phyloP scores from a whole-genome alignment of 2,329 filamentous ascomycete species.

The Xylariaceae sp. region DNA sequence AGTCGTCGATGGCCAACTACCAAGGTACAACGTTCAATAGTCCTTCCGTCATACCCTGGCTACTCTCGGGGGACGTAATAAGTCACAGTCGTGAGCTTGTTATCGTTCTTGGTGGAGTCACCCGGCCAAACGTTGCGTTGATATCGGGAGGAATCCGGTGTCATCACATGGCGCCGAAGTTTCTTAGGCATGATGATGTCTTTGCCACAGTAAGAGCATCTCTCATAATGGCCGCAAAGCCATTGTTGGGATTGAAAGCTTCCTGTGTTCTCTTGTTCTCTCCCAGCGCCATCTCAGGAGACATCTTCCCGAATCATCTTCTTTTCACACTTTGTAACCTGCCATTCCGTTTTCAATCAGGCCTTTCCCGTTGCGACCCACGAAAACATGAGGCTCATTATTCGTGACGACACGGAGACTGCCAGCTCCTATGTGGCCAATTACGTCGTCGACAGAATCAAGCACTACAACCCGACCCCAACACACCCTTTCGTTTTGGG shows the following conservation, averaged over 20 bases:
- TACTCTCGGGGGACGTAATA: slow-evolving; percentile 4
- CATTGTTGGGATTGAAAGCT: slow-evolving; percentile 11
- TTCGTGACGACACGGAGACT: slow-evolving; percentile 64
- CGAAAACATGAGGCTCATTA: slow-evolving; percentile 80
- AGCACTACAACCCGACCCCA: slow-evolving; percentile 67
- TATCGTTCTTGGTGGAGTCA: slow-evolving; percentile 9
- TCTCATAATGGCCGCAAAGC: slow-evolving; percentile 23
- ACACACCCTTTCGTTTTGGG: slow-evolving; percentile 76
- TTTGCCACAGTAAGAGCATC: slow-evolving; percentile 12
- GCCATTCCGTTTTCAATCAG: slow-evolving; percentile 5
- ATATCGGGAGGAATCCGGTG: slow-evolving; percentile 16
- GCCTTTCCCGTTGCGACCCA: slow-evolving; percentile 19
- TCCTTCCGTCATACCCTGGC: slow-evolving; percentile 15
- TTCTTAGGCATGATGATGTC: slow-evolving; percentile 6
- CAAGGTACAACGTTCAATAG: slow-evolving; percentile 27
- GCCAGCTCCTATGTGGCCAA: slow-evolving; percentile 75
- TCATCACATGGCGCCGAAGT: slow-evolving; percentile 9
- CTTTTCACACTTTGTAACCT: slow-evolving; percentile 3
- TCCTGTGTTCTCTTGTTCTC: slow-evolving; percentile 6
- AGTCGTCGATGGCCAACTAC: slow-evolving; percentile 18
- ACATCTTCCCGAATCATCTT: no score
- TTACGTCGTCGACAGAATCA: slow-evolving; percentile 80
- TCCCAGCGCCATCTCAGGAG: neutral
- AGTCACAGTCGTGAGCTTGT: neutral
- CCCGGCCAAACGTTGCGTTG: slow-evolving; percentile 30